Base-by-base conservation (phyloP, 257 asterid genomes). In the Gentiana straminea region DNA sequence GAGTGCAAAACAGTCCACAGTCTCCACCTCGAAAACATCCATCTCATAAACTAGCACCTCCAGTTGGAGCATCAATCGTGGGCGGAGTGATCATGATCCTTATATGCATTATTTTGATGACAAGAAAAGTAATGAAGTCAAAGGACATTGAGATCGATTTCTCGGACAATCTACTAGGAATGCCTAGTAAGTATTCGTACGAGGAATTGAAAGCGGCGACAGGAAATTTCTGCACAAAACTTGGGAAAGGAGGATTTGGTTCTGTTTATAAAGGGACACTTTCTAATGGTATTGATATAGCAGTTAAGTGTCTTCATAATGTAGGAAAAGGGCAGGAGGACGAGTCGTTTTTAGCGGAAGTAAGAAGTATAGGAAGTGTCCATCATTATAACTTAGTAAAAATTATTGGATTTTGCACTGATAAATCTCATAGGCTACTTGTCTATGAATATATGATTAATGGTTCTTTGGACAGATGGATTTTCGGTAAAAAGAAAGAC, bases 181-280 rank as follows among this genome's bases (percentile, higher is more conserved):
- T 56, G 66, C 74, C 78, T 12, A 11, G 54, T 12, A 61, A 66
- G 50, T 73, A 64, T 45, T 64, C 68, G 13, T 52, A 64, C 1
- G 60, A 60, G 15, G 54, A 52, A 13, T 51, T 60, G 47, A 64
- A 57, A 46, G 53, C 44, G 0, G 15, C 49, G 8, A 73, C 74
- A 0, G 54, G 54, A 55, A 13, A 43, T 15, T 73, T 73, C 46
- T 41, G 65, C 5, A 34, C n/a, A 4, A 73, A 68, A 15, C 65
- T 73, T 2, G 66, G 74, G 13, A 54, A 62, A 58, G 66, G 71
- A 24, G 69, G 68, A 38, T 73, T 65, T 56, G 71, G 74, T 36
- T 52, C 50, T 60, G 65, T 73, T 32, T 68, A 51, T 57, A 64
- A 62, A 51, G 72, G 76, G 24, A 50, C 7, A 36, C 61, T 49